These are phyloP conservation scores for Phalaenopsis equestris DNA, from an alignment of 106 monocot species.

Conservation along the genomic window DNA sequence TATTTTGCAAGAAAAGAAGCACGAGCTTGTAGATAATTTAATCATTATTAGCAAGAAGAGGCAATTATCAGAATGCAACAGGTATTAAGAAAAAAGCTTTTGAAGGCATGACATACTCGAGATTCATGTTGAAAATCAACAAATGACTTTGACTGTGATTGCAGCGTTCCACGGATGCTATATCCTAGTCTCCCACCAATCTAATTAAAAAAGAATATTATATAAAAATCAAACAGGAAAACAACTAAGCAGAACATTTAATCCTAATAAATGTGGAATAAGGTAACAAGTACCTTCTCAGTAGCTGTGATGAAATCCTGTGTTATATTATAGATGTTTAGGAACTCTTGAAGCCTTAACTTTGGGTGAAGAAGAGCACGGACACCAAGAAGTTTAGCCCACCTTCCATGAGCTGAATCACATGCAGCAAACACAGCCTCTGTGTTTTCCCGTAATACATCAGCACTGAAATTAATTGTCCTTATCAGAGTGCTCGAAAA, in stretches of 20 bases:
- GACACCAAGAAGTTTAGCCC: slow-evolving; percentile 98
- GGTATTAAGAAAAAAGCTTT: slow-evolving; percentile 1
- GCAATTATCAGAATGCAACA: neutral
- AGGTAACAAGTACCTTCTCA: slow-evolving; percentile 62
- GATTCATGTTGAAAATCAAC: slow-evolving; percentile 95
- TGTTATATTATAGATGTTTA: slow-evolving; percentile 83
- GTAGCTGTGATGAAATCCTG: slow-evolving; percentile 82
- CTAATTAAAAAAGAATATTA: slow-evolving; percentile 26
- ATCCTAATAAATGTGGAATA: neutral
- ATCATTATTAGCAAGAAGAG: neutral
- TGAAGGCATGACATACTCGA: slow-evolving; percentile 51
- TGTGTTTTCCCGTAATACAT: slow-evolving; percentile 95
- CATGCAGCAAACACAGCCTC: slow-evolving; percentile 94
- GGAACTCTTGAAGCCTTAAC: slow-evolving; percentile 79
- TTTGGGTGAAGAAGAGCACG: slow-evolving; percentile 93
- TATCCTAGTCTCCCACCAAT: slow-evolving; percentile 98
- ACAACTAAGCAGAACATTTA: neutral
- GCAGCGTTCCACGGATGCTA: slow-evolving; percentile 88
- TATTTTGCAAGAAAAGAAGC: neutral
- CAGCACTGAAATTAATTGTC: slow-evolving; percentile 65
- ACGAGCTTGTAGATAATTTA: neutral
- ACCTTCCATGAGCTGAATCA: slow-evolving; percentile 98
- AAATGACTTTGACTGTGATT: slow-evolving; percentile 91
- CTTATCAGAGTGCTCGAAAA: slow-evolving; percentile 10
- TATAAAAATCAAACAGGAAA: neutral